Percentiles rank a stretch among this genome's conserved stretches.
Evolutionary conservation across 805 yeast genomes (phyloP).

Genomic region (Candida berthetii): DNA sequence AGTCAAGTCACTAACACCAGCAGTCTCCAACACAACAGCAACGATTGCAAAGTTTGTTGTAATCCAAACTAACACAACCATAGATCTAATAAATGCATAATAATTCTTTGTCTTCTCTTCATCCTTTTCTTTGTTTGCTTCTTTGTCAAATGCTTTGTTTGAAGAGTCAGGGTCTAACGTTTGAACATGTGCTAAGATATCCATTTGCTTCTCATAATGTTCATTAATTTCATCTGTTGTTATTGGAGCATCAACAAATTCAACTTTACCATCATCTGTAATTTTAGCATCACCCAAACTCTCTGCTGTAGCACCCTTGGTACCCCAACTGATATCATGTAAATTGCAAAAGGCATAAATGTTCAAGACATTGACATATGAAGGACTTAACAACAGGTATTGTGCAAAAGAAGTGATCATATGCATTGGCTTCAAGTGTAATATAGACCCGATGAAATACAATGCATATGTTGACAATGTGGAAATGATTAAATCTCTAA

Average conservation of each 20-base stretch:
- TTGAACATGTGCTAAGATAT: conserved; percentile 38
- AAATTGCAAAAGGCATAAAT: conserved; percentile 95
- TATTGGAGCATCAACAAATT: conserved; percentile 64
- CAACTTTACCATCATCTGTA: conserved; percentile 56
- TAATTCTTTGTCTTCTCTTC: conserved; percentile 67
- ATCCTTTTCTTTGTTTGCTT: conserved; percentile 25
- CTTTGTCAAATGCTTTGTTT: conserved; percentile 22
- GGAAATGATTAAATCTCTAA: conserved; percentile 85
- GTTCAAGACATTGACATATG: conserved; percentile 85
- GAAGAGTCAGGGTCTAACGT: conserved; percentile 20
- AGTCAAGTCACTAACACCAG: conserved; percentile 55
- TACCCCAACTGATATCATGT: conserved; percentile 97
- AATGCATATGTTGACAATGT: conserved; percentile 77
- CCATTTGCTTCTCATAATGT: conserved; percentile 60
- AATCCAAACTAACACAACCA: conserved; percentile 88
- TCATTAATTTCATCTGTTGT: conserved; percentile 71
- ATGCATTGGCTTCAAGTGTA: conserved; percentile 89
- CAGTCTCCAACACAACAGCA: conserved; percentile 79
- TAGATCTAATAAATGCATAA: conserved; percentile 84
- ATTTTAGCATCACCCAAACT: conserved; percentile 85
- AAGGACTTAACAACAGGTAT: conserved; percentile 78
- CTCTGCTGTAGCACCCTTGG: conserved; percentile 72
- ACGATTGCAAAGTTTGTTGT: conserved; percentile 76
- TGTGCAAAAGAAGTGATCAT: conserved; percentile 86
- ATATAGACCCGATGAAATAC: conserved; percentile 69